Evolutionary conservation across 257 asterid species (phyloP), one percentile per base, ranked within the genome.

Genomic region (Solanum peruvianum): DNA sequence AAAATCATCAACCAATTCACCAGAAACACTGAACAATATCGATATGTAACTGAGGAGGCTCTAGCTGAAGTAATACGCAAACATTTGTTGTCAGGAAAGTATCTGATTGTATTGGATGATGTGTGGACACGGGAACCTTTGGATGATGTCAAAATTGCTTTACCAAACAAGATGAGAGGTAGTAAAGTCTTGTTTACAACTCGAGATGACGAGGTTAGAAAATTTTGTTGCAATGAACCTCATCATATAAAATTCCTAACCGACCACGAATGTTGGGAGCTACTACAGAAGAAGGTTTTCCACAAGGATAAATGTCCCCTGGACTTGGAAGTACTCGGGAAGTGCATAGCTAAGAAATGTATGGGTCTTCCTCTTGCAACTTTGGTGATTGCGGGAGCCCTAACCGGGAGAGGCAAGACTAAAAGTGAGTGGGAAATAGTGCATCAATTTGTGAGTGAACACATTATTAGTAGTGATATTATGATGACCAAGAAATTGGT

Each of bases 111-210:
- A 27, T 29, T 91, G 87, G 94, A 92, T 47, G 93, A 92, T 41
- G 88, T 93, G 11, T 93, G 96, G 95, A 89, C 85, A 1, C 56
- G 6, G 1, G 88, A 49, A 1, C 88, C 88, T 29, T 91, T 91
- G 94, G 58, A 81, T 0, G 85, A 39, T 3, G 83, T 92, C 44
- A 14, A 70, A 78, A 6, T 5, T 13, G 90, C 80, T 1, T 82
- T 93, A 85, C 93, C 95, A 0, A 35, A 12, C 29, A 27, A 35
- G 29, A 86, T 87, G 18, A 23, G 11, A 8, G n/a, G 37, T 3
- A 89, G 93, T 16, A 88, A 88, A 73, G 88, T 93, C 29, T 49
- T 93, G 81, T 27, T 94, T 21, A 94, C 96, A 3, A 94, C 90
- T 58, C 93, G 96, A 16, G 18, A 86, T 2, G 31, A 8, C 58